Conservation (phyloP, 2,329 filamentous ascomycete genomes). For the Colletotrichum truncatum region DNA sequence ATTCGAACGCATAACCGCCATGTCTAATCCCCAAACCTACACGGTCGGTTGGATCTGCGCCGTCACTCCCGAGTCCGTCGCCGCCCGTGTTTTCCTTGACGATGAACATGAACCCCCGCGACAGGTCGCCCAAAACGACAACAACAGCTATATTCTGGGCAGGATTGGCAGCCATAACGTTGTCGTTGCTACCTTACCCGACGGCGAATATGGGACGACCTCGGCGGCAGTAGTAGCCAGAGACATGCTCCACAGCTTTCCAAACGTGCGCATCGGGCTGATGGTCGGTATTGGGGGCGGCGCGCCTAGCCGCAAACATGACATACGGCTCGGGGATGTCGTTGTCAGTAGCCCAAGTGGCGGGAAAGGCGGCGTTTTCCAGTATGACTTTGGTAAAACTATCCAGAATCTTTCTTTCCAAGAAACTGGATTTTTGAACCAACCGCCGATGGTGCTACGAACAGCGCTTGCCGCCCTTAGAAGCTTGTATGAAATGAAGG, state of each 20-base stretch:
- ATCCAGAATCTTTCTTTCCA: slow-evolving; percentile 12
- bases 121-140: too few relatives aligned
- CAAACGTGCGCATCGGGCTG: slow-evolving; percentile 3
- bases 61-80: background rate
- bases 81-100: too few relatives aligned
- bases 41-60: slow-evolving; percentile 5
- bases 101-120: too few relatives aligned
- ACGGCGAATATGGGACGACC: slow-evolving; percentile 24
- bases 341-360: slow-evolving; percentile 5
- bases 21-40: too few relatives aligned
- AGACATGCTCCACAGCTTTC: slow-evolving; percentile 15
- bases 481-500: too few relatives aligned
- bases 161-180: slow-evolving; percentile 30
- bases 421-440: background rate
- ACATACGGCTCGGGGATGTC: slow-evolving; percentile 25
- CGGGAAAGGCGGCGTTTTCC: slow-evolving; percentile 10
- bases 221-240: background rate
- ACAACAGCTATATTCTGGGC: too few relatives aligned
- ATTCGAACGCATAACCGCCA: too few relatives aligned
- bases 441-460: slow-evolving; percentile 2
- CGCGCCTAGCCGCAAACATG: background rate
- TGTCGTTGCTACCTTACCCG: slow-evolving; percentile 32
- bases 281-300: slow-evolving; percentile 16
- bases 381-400: slow-evolving; percentile 28
- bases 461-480: too few relatives aligned